Evolutionary conservation across 78 protist species (phyloP), one percentile per base, ranked within the genome.

Genomic region (Dictyostelium citrinum): DNA sequence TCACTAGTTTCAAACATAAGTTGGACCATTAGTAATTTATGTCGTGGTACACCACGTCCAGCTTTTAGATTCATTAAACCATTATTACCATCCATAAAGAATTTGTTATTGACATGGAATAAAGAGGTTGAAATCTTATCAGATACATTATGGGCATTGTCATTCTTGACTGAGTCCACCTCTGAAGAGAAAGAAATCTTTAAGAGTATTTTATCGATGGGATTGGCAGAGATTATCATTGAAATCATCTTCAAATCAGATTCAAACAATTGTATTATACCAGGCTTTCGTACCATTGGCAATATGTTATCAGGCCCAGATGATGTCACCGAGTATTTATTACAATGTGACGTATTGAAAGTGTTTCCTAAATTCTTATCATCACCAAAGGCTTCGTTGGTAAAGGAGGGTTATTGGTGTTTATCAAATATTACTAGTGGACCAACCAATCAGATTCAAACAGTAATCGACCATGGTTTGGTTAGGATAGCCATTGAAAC

Each of bases 1-100:
- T 75, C 81, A n/a, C 41, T 75, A 41, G 24, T 75, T 9, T n/a
- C 61, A 41, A 75, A 75, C 41, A 75, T 75, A n/a, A 16, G 51
- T 8, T 75, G 81, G 81, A 75, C 81, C 20, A n/a, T 75, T 17
- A 39, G 51, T 17, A 75, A 75, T 75, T 11, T 75, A 17, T 39
- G 58, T 43, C 43, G 81, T 39, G 81, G 81, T n/a, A 41, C 8
- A 35, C 81, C 81, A n/a, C 46, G 81, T 31, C 77, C 77, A 3
- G 22, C 45, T 16, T 70, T 70, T 16, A 1, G 12, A 33, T 16
- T 16, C 20, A 70, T 33, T 14, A 27, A 70, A 9, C 77, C 77
- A 33, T 17, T 70, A 5, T 70, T 70, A 70, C 77, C 77, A 4
- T 27, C 45, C 0, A 70, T 70, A 35, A 70, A 29, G 49, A 39